phyloP scores from a whole-genome alignment of 495 filamentous ascomycete species.

The Lentithecium fluviatile region DNA sequence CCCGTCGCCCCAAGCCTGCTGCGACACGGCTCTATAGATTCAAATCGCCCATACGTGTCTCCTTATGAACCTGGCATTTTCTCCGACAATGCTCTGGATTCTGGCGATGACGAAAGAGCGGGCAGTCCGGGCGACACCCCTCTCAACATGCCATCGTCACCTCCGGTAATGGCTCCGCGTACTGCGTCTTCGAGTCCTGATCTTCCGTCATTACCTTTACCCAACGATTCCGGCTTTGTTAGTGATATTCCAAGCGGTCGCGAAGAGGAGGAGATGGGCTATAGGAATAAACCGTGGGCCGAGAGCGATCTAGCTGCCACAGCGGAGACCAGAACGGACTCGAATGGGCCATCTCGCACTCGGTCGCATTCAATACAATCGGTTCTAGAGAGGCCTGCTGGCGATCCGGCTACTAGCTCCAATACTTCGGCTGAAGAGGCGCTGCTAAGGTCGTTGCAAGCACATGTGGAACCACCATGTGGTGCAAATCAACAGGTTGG shows the following conservation, averaged over 20 bases:
- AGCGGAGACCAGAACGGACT: slow-evolving; percentile 2
- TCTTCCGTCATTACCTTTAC: slow-evolving; percentile 26
- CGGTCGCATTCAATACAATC: not conserved
- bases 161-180: slow-evolving; percentile 28
- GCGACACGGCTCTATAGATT: slow-evolving; percentile 24
- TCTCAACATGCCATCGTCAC: slow-evolving; percentile 36
- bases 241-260: slow-evolving; percentile 27
- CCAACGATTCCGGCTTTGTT: slow-evolving; percentile 34
- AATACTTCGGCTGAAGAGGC: no score
- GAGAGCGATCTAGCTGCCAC: slow-evolving; percentile 20
- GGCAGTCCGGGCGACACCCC: slow-evolving; percentile 32
- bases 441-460: no score
- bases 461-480: no score
- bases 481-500: no score
- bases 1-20: slow-evolving; percentile 29
- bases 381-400: not conserved
- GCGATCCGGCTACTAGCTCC: no score
- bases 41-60: slow-evolving; percentile 12
- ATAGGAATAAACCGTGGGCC: slow-evolving; percentile 7
- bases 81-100: slow-evolving; percentile 33
- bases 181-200: slow-evolving; percentile 31
- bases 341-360: slow-evolving; percentile 9
- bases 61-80: slow-evolving; percentile 23
- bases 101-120: slow-evolving; percentile 33
- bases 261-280: slow-evolving; percentile 13